Evolutionary conservation across 2,329 filamentous ascomycete species (phyloP), one percentile per base, ranked within the genome.

Genomic region (Penicillium glabrum): DNA sequence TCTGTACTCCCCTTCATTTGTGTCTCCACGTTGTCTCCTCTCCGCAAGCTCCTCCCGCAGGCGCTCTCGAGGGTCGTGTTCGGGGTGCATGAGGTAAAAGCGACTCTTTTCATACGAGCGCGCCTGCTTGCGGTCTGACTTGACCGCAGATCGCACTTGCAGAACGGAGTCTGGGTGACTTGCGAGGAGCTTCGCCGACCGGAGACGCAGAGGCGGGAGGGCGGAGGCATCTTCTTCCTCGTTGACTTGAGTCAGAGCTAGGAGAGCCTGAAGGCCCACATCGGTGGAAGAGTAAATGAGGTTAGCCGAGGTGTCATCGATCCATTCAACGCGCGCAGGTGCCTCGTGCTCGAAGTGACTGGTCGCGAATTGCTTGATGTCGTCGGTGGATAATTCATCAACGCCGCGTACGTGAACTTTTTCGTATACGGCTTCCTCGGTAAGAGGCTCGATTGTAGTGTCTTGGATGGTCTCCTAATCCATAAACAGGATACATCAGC

Each of bases 61-160:
- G 51, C 85, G 84, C 76, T 90, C 91, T 64, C 88, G 87, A 2
- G 89, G 91, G 67, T 96, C 93, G 70, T 92, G 86, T 66, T 96
- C 90, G 1, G 93, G 93, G 66, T 98, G 90, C 67, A 95, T 83
- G 35, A 97, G 85, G 72, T 99, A 99, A 78, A 96, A 98, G 13
- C 91, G 85, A 75, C 93, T 98, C 59, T 89, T 84, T 50, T 89
- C 83, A 11, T 91, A 85, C 1, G 95, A 93, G 41, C 90, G 88
- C 44, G 80, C 84, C 67, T 86, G 84, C 76, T 99, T 99, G 70
- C 83, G 88, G 76, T 99, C 95, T 23, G 85, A 82, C 26, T 82
- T 80, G 6, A 92, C 83, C 0, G 93, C 89, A 59, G 90, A 83
- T 48, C 95, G 86, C 43, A 97, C 80, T 57, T 86, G 83, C 4